Conservation (phyloP, 2,329 filamentous ascomycete genomes). For the Corniculantispora saksenae region DNA sequence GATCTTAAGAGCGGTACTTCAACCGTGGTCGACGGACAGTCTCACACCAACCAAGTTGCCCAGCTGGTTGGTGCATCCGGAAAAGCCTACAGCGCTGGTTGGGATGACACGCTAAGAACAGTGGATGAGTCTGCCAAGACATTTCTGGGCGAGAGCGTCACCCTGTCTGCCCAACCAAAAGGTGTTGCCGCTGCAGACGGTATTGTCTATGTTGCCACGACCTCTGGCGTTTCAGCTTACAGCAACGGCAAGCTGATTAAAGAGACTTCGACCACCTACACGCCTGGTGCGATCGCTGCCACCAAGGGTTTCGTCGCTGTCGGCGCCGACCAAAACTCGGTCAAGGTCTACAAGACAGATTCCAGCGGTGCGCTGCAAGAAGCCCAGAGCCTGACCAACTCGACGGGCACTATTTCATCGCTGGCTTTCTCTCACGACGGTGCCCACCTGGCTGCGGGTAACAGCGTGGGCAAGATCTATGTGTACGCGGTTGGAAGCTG, state of each 20-base stretch:
- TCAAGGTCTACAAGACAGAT: slow-evolving; percentile 69
- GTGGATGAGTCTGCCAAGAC: slow-evolving; percentile 74
- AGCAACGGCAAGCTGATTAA: slow-evolving; percentile 62
- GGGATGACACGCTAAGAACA: slow-evolving; percentile 87
- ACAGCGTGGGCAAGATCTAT: slow-evolving; percentile 81
- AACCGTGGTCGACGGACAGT: slow-evolving; percentile 72
- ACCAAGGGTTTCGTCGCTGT: slow-evolving; percentile 69
- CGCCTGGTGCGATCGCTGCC: slow-evolving; percentile 72
- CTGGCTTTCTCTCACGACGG: slow-evolving; percentile 82
- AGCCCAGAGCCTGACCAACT: slow-evolving; percentile 62
- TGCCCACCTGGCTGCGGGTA: slow-evolving; percentile 78
- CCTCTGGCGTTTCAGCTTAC: slow-evolving; percentile 54
- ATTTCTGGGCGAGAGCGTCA: slow-evolving; percentile 68
- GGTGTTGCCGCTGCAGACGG: slow-evolving; percentile 60
- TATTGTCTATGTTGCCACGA: slow-evolving; percentile 59
- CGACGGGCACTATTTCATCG: slow-evolving; percentile 71
- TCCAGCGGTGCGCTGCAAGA: slow-evolving; percentile 57
- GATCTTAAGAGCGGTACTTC: slow-evolving; percentile 70
- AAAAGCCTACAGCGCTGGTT: slow-evolving; percentile 81
- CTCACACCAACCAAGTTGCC: slow-evolving; percentile 83
- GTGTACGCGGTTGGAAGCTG: slow-evolving; percentile 67
- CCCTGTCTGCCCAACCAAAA: slow-evolving; percentile 79
- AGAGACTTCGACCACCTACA: slow-evolving; percentile 59
- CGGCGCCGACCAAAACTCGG: slow-evolving; percentile 70
- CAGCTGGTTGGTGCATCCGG: slow-evolving; percentile 66